Evolutionary conservation across 1,139 yeast genomes (phyloP), one percentile per base, ranked within the genome.

Genomic region (Candida buenavistaensis): DNA sequence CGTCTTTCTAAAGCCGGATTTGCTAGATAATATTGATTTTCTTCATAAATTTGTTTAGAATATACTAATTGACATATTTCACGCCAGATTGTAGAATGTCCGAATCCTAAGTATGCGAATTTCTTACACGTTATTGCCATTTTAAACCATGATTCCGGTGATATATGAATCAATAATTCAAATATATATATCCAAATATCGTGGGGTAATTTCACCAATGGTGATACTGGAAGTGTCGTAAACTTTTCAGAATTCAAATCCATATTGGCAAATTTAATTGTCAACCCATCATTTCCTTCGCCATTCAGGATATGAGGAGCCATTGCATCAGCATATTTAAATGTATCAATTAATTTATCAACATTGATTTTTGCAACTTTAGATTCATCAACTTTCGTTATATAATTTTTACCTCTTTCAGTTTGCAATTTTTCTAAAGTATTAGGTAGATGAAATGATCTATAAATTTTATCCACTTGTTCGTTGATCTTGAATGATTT

Each of bases 121-220:
- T 68, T 71, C 41, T 73, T 71, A 56, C 96, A 87, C 0, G 82
- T 69, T 34, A 76, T 60, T 3, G 89, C 70, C 35, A 82, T 64
- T 35, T 70, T 66, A 26, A 85, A 74, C 83, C 95, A 87, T 3
- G 86, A 65, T 31, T 81, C 80, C 1, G 89, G 78, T 28, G 75
- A 72, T 6, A 45, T 48, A 4, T 64, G 43, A 2, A 84, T 63
- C n/a, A 86, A 58, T 1, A 69, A 52, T 32, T 75, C 72, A 33
- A 85, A 59, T 4, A 89, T 70, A 19, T 68, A 59, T 8, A 69
- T 48, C 57, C 90, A 61, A 14, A 87, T 64, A 50, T 88, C 96
- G 39, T 74, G 68, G 0, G 94, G 87, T 5, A 87, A 57, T 33
- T 65, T 60, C 5, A 76, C 67, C 23, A 88, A 54, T 1, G 80